A percentile compares a stretch with the other conserved stretches of the same genome.
Conservation (phyloP, 2,329 filamentous ascomycete species). For the Teratosphaeria zuluensis region DNA sequence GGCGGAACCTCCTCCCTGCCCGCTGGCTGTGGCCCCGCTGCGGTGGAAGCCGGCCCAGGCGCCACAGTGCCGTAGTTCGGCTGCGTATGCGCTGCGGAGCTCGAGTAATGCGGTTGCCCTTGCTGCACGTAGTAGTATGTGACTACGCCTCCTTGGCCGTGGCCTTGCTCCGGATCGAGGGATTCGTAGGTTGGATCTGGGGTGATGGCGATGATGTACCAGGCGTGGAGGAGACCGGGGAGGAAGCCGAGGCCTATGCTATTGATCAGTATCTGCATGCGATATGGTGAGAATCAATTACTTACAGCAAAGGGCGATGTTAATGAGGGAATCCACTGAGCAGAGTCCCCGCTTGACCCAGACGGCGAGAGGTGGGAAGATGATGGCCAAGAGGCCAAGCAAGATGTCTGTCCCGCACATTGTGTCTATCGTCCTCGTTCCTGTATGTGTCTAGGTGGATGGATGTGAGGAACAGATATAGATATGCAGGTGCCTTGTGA, state of each 20-base stretch:
- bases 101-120: constrained; percentile 22
- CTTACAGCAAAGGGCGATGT: constrained; percentile 69
- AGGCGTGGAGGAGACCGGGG: constrained; percentile 84
- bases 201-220: constrained; percentile 93
- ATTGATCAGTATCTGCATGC: background rate
- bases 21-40: constrained; percentile 31
- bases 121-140: constrained; percentile 62
- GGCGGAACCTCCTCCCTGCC: constrained; percentile 53
- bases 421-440: background rate
- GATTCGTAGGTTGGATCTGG: constrained; percentile 61
- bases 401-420: constrained; percentile 55
- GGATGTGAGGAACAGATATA: background rate
- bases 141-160: constrained; percentile 41
- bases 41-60: constrained; percentile 18
- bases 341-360: constrained; percentile 93
- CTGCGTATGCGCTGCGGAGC: constrained; percentile 35
- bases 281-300: background rate
- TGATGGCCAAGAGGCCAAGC: constrained; percentile 49
- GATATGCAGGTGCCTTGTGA: background rate
- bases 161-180: constrained; percentile 44
- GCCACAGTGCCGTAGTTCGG: constrained; percentile 27
- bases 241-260: constrained; percentile 38
- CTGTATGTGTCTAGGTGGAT: too few species aligned
- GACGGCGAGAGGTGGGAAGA: constrained; percentile 55
- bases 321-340: constrained; percentile 85